phyloP scores from a whole-genome alignment of 208 protist genomes.

The Leishmania arabica region DNA sequence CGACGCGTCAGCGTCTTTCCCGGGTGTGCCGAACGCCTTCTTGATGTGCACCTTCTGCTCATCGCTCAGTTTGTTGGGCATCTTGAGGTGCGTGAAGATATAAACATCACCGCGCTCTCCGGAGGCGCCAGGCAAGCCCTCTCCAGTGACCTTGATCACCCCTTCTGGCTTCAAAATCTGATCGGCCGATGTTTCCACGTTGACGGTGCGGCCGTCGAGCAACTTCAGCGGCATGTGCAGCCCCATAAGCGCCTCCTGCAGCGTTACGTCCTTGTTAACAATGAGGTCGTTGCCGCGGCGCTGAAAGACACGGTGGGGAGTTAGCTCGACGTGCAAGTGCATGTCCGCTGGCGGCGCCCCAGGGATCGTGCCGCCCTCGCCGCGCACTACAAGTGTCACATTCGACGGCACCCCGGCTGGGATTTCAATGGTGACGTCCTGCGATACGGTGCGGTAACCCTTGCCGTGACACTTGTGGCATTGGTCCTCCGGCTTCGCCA shows the following conservation, averaged over 20 bases:
- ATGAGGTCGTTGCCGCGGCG: conserved; percentile 95
- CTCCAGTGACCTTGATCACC: conserved; percentile 80
- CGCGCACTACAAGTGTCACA: conserved; percentile 95
- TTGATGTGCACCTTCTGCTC: conserved; percentile 66
- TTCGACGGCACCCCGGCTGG: conserved; percentile 95
- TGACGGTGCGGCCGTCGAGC: conserved; percentile 89
- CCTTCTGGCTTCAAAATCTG: conserved; percentile 70
- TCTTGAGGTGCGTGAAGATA: conserved; percentile 78
- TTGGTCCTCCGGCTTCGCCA: conserved; percentile 93
- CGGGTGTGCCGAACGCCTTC: conserved; percentile 70
- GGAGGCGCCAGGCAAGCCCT: conserved; percentile 82
- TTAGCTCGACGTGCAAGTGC: conserved; percentile 95
- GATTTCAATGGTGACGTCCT: conserved; percentile 96
- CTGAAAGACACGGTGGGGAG: conserved; percentile 92
- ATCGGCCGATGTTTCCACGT: conserved; percentile 71
- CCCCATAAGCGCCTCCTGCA: conserved; percentile 95
- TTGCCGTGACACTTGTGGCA: conserved; percentile 95
- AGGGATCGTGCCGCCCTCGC: conserved; percentile 95
- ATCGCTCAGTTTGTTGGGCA: conserved; percentile 73
- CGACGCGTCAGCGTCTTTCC: conserved; percentile 31
- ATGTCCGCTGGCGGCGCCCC: conserved; percentile 96
- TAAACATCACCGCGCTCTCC: conserved; percentile 85
- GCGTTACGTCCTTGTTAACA: conserved; percentile 89
- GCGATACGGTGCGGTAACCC: conserved; percentile 90
- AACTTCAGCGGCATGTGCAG: conserved; percentile 86